Evolutionary conservation across 805 yeast species (phyloP).

Genomic region (Metschnikowia koreensis): DNA sequence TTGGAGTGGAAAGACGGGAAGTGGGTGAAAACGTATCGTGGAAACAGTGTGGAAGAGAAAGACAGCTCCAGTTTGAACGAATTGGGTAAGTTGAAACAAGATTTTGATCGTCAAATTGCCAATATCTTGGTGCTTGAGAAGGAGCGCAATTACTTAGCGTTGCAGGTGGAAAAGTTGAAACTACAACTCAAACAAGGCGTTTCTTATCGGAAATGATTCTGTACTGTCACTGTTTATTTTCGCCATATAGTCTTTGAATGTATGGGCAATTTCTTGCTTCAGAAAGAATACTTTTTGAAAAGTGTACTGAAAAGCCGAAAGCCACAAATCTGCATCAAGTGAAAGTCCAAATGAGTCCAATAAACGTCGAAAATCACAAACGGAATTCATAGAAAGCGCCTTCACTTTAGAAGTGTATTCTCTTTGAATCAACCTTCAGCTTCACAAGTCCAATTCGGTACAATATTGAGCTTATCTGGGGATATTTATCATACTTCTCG

Average conservation of each 20-base stretch:
- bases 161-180: slow-evolving; percentile 3
- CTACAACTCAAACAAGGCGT: not conserved
- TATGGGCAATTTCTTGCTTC: not conserved
- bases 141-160: slow-evolving; percentile 13
- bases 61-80: not conserved
- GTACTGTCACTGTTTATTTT: no score
- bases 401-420: no score
- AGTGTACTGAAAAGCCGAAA: no score
- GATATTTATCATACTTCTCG: not conserved
- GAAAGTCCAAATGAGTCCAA: no score
- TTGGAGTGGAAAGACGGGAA: slow-evolving; percentile 8
- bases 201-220: not conserved
- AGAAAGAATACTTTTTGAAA: not conserved
- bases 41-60: slow-evolving; percentile 6
- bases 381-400: no score
- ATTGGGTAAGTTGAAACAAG: slow-evolving; percentile 11
- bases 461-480: not conserved
- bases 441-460: no score
- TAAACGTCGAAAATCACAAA: no score
- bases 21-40: slow-evolving; percentile 8
- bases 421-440: no score
- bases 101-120: slow-evolving; percentile 13
- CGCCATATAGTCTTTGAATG: not conserved
- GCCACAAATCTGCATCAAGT: no score
- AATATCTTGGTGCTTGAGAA: slow-evolving; percentile 16